Conservation (phyloP, 768 basidiomycete species). For the Tylopilus sp. region DNA sequence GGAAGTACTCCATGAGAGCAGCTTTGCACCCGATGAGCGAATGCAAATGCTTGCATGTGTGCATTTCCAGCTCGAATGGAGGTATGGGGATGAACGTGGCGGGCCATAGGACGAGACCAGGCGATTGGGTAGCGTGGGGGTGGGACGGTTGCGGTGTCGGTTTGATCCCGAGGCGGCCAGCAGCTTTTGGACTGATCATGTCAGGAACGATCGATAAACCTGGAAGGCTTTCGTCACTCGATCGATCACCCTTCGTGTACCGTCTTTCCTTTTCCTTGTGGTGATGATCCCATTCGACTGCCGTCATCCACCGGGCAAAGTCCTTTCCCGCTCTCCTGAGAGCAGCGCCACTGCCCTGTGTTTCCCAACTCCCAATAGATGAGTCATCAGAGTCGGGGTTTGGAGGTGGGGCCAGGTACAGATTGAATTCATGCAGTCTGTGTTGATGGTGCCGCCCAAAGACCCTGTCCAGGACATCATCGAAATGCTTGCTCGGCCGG, state of each 20-base stretch:
- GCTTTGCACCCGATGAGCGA: slow-evolving; percentile 58
- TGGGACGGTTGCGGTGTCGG: slow-evolving; percentile 14
- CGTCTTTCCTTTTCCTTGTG: slow-evolving; percentile 27
- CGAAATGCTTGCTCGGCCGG: slow-evolving; percentile 49
- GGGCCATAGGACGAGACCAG: slow-evolving; percentile 61
- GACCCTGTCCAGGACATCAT: slow-evolving; percentile 39
- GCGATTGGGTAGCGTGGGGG: slow-evolving; percentile 46
- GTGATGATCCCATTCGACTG: slow-evolving; percentile 35
- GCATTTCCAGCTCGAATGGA: slow-evolving; percentile 66
- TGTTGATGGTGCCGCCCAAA: slow-evolving; percentile 49
- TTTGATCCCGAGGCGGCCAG: slow-evolving; percentile 36
- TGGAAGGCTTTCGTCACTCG: slow-evolving; percentile 23
- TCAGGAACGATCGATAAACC: slow-evolving; percentile 27
- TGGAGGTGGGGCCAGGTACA: slow-evolving; percentile 53
- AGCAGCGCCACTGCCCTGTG: slow-evolving; percentile 19
- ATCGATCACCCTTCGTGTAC: slow-evolving; percentile 21
- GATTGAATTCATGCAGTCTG: slow-evolving; percentile 46
- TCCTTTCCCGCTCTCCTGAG: slow-evolving; percentile 32
- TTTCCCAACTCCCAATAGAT: slow-evolving; percentile 25
- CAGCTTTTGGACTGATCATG: slow-evolving; percentile 34
- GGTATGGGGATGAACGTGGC: slow-evolving; percentile 55
- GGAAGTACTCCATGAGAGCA: slow-evolving; percentile 51
- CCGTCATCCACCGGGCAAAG: slow-evolving; percentile 34
- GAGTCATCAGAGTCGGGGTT: slow-evolving; percentile 18
- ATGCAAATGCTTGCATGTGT: slow-evolving; percentile 68